phyloP scores from a whole-genome alignment of 306 rosid genomes.

The Nissolia schottii region DNA sequence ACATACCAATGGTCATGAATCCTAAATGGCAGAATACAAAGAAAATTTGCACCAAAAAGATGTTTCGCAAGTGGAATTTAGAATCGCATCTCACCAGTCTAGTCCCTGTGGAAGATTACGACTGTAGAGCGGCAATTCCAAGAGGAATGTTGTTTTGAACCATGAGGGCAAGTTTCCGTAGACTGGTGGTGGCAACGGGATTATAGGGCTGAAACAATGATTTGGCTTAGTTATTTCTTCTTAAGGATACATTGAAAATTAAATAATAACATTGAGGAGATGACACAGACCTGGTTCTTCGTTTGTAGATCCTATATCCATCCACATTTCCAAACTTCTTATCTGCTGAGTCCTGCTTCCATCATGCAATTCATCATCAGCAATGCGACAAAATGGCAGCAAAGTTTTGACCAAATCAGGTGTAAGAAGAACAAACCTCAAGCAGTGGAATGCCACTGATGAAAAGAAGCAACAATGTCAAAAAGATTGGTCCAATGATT shows the following conservation, averaged over 20 bases:
- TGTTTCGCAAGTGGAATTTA: constrained; percentile 1
- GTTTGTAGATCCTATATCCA: constrained; percentile 66
- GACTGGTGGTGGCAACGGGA: constrained; percentile 58
- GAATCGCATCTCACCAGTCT: constrained; percentile 59
- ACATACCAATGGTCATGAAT: constrained; percentile 6
- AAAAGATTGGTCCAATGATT: constrained; percentile 74
- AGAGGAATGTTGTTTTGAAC: constrained; percentile 69
- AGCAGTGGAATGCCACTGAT: constrained; percentile 91
- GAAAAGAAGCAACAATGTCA: constrained; percentile 87
- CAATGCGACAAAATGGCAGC: neutral
- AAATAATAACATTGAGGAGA: constrained; percentile 15
- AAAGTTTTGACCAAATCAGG: constrained; percentile 6
- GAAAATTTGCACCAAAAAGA: neutral
- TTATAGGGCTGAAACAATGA: constrained; percentile 71
- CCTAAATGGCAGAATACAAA: neutral
- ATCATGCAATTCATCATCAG: constrained; percentile 23
- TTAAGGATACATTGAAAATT: neutral
- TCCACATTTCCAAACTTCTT: constrained; percentile 79
- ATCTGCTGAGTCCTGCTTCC: constrained; percentile 77
- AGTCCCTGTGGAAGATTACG: constrained; percentile 51
- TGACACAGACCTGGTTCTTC: constrained; percentile 58
- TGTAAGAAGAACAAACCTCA: constrained; percentile 65
- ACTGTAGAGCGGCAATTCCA: constrained; percentile 78
- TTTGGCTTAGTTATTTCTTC: constrained; percentile 30
- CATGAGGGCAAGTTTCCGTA: constrained; percentile 79